Base-by-base conservation (phyloP, 2,329 filamentous ascomycete genomes). In the Blumeria graminis region DNA sequence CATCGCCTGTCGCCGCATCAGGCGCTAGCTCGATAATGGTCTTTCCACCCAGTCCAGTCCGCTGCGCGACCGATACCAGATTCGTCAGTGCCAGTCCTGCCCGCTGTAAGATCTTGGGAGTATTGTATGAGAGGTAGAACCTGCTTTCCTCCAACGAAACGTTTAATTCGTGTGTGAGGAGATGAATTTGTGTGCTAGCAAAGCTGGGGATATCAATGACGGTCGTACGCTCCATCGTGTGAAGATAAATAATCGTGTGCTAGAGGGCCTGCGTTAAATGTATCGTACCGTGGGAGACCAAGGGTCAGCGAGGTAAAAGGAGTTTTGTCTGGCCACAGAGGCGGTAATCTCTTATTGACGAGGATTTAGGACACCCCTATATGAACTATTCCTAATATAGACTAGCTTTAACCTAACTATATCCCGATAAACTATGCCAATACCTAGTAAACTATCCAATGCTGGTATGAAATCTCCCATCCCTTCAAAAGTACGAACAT, bases 31-130 rank as follows among this genome's bases (percentile, higher is more conserved):
- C 89, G 3, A 95, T 71, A 1, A 98, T 83, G 0, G 86, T 87
- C 61, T 87, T 85, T n/a, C 92, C 92, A 14, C 89, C 92, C 39
- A 95, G 74, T 0, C 92, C 92, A 0, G 92, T 98, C 34, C 89
- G 82, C 65, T 85, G 84, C 16, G 84, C 82, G 10, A 76, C 72
- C 36, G 94, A 71, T 35, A 77, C 71, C 8, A 96, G 77, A 68
- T 89, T 90, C 14, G 80, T 78, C 63, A 92, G 73, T 35, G 86
- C 86, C 43, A 87, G 74, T n/a, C 86, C 86, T 6, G 84, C 84
- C 58, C 83, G 80, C 65, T 86, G 78, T 11, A 93, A 78, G 0
- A 77, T 73, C 0, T 76, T 71, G 4, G 86, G 86, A 52, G 81
- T 79, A 67, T 84, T 78, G 50, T 76, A 76, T 48, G 78, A 74